phyloP scores from a whole-genome alignment of 352 stramenopile species.

The Phytophthora aleatoria region DNA sequence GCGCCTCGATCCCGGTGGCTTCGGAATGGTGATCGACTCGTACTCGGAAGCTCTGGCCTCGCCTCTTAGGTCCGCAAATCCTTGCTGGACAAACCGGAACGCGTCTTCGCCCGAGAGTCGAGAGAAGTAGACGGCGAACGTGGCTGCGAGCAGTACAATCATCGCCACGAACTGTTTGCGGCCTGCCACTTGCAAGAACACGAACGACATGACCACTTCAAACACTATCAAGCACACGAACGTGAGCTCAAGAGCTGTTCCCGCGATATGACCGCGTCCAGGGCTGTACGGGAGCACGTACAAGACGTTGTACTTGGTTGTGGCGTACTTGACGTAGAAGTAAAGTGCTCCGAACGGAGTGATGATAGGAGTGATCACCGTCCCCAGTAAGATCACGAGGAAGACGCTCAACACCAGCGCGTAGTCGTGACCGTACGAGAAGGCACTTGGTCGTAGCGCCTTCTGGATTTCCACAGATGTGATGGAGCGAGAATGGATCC shows the following conservation, averaged over 20 bases:
- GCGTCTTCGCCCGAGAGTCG: slow-evolving; percentile 48
- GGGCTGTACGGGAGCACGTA: slow-evolving; percentile 78
- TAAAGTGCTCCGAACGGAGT: slow-evolving; percentile 80
- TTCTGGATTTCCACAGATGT: slow-evolving; percentile 57
- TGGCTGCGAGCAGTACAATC: slow-evolving; percentile 55
- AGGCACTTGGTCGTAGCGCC: slow-evolving; percentile 58
- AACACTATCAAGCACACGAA: slow-evolving; percentile 75
- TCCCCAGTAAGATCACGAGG: slow-evolving; percentile 75
- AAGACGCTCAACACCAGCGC: slow-evolving; percentile 80
- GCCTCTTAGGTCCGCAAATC: slow-evolving; percentile 34
- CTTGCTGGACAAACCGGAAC: slow-evolving; percentile 40
- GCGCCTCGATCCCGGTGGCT: slow-evolving; percentile 25
- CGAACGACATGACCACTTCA: slow-evolving; percentile 76
- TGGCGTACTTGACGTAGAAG: slow-evolving; percentile 79
- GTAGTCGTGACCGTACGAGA: slow-evolving; percentile 81
- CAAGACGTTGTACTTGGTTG: slow-evolving; percentile 85
- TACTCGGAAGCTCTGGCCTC: slow-evolving; percentile 18
- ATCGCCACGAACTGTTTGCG: slow-evolving; percentile 62
- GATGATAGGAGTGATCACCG: slow-evolving; percentile 77
- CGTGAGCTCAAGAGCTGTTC: slow-evolving; percentile 65
- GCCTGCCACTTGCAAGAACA: slow-evolving; percentile 68
- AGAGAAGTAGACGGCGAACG: slow-evolving; percentile 55
- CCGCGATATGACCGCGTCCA: slow-evolving; percentile 66
- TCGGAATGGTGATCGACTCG: slow-evolving; percentile 26
- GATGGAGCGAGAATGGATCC: slow-evolving; percentile 66